Conservation (phyloP, 768 basidiomycete species). For the Trametes meyenii region DNA sequence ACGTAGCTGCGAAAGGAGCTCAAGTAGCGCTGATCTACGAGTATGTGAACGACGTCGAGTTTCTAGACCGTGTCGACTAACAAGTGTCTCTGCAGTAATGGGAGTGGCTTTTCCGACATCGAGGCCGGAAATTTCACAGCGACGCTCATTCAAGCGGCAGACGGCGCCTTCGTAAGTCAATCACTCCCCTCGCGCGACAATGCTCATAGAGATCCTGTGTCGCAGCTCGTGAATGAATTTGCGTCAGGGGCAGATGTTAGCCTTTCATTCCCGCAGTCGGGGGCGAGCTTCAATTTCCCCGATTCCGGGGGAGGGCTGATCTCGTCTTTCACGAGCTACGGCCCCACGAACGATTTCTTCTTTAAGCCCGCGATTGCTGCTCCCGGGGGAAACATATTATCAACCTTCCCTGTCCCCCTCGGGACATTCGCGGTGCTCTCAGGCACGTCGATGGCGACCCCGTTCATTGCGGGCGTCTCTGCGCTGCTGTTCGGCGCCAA, state of each 20-base stretch:
- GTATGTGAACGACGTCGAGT: conserved; percentile 36
- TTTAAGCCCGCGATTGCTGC: conserved; percentile 58
- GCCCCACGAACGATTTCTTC: conserved; percentile 62
- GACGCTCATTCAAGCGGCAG: conserved; percentile 54
- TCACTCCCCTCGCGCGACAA: not conserved
- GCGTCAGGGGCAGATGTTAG: conserved; percentile 45
- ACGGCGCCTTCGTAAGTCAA: conserved; percentile 56
- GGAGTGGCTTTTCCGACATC: conserved; percentile 47
- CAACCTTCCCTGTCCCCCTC: conserved; percentile 37
- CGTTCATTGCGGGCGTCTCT: conserved; percentile 49
- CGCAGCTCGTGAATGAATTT: conserved; percentile 50
- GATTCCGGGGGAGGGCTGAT: conserved; percentile 58
- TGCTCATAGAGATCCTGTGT: not conserved
- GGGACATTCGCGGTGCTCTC: conserved; percentile 23
- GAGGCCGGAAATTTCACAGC: conserved; percentile 49
- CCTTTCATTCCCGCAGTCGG: conserved; percentile 52
- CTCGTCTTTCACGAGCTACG: conserved; percentile 56
- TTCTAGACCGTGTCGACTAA: not conserved
- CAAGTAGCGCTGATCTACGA: conserved; percentile 55
- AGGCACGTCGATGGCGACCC: conserved; percentile 33
- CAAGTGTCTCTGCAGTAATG: conserved; percentile 43
- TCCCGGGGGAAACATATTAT: conserved; percentile 55
- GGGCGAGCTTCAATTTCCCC: conserved; percentile 45
- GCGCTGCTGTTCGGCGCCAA: conserved; percentile 47
- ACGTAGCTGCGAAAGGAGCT: conserved; percentile 57